Conservation (phyloP, 177 flowering plant genomes). For the Vitis hybrid region DNA sequence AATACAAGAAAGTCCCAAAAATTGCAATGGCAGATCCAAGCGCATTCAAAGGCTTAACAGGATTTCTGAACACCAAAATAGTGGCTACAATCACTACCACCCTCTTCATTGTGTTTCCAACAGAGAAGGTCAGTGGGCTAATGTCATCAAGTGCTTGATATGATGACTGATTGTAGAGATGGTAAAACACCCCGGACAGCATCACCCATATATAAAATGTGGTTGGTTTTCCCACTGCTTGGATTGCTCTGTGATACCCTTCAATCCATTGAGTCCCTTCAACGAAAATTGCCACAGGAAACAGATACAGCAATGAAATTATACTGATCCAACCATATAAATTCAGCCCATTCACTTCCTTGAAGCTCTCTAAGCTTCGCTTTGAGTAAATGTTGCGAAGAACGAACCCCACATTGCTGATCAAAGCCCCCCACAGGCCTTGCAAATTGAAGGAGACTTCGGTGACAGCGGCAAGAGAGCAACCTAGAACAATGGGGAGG, state of each 20-base stretch:
- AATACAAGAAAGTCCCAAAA: slow-evolving; percentile 88
- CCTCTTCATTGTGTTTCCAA: slow-evolving; percentile 96
- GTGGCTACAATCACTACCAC: slow-evolving; percentile 82
- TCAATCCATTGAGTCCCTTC: slow-evolving; percentile 88
- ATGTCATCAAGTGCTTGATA: slow-evolving; percentile 89
- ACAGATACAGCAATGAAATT: slow-evolving; percentile 63
- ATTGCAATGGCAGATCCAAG: slow-evolving; percentile 89
- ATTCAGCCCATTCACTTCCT: slow-evolving; percentile 82
- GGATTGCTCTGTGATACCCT: slow-evolving; percentile 70
- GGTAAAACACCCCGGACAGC: slow-evolving; percentile 80
- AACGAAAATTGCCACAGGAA: slow-evolving; percentile 78
- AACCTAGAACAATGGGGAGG: slow-evolving; percentile 80
- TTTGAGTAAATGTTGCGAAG: slow-evolving; percentile 86
- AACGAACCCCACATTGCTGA: slow-evolving; percentile 89
- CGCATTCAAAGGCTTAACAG: slow-evolving; percentile 82
- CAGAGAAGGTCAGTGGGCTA: slow-evolving; percentile 86
- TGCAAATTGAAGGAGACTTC: slow-evolving; percentile 78
- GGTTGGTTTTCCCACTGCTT: slow-evolving; percentile 46
- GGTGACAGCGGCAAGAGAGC: slow-evolving; percentile 82
- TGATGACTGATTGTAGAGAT: slow-evolving; percentile 84
- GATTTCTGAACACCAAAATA: slow-evolving; percentile 82
- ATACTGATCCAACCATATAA: slow-evolving; percentile 85
- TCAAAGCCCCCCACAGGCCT: slow-evolving; percentile 90
- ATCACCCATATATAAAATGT: slow-evolving; percentile 79
- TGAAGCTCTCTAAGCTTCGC: slow-evolving; percentile 67